Base-by-base conservation (phyloP, 495 filamentous ascomycete species). In the Massariosphaeria phaeospora region DNA sequence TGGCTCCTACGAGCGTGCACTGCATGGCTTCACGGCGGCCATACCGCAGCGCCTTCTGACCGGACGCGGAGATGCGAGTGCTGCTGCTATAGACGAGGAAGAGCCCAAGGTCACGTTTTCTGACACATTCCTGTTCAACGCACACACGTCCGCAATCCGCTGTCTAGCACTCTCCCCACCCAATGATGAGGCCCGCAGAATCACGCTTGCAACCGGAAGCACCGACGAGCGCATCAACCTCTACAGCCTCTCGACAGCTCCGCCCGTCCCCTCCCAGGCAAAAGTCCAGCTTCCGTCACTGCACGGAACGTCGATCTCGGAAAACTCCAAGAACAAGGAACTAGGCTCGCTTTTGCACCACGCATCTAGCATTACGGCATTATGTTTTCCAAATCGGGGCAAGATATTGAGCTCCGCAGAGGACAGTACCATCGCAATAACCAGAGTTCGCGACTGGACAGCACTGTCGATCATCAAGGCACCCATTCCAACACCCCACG, bases 111-210 rank as follows among this genome's bases (percentile, higher is more conserved):
- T 84, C 61, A 71, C 84, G 64, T 97, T 96, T 67, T 77, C 86
- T 54, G 93, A 99, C 70, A 91, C 85, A 6, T 99, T 99, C 73
- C 80, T 99, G 48, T 95, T 99, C 77, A 84, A 88, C 68, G 89
- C 94, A 21, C 93, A 99, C 73, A 76, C 80, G 41, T 91, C 90
- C 23, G 80, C 94, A 26, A 90, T 99, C 68, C 84, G 89, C 62
- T 91, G 88, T 64, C 77, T 99, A 23, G 88, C 91, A 13, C 70
- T 98, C 57, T 96, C 90, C 0, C 88, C 91, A 0, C 76, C 84
- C 2, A 83, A 88, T 13, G 78, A 77, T 10, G 73, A 74, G 39
- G 72, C 76, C 58, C 61, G 71, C 62, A 95, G 89, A 66, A 76
- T 93, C 42, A 82, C 90, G 43, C 79, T 97, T 43, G 93, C 94